Evolutionary conservation across 2,329 filamentous ascomycete genomes (phyloP).

Genomic region (Stagonosporopsis rhizophila): DNA sequence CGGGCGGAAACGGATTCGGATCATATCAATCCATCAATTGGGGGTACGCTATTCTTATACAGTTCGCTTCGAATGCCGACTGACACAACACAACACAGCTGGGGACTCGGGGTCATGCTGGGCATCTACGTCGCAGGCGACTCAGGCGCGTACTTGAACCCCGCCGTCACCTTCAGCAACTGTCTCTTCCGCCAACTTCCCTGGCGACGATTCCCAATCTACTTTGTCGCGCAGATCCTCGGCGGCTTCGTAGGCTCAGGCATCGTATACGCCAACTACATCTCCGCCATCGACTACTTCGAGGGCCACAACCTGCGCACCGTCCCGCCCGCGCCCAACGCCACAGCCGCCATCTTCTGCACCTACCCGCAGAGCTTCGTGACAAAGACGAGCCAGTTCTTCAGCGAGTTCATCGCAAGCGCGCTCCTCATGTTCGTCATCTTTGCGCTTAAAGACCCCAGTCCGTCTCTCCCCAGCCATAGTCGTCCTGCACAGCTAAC

Average conservation of each 20-base stretch:
- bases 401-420: conserved; percentile 74
- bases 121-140: conserved; percentile 70
- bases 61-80: background rate
- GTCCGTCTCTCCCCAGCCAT: conserved; percentile 17
- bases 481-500: background rate
- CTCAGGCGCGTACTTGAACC: conserved; percentile 69
- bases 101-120: conserved; percentile 50
- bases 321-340: conserved; percentile 62
- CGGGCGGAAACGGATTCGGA: conserved; percentile 53
- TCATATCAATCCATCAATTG: conserved; percentile 53
- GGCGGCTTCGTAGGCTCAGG: conserved; percentile 68
- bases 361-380: conserved; percentile 74
- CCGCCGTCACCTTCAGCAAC: conserved; percentile 73
- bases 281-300: conserved; percentile 67
- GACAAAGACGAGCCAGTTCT: conserved; percentile 71
- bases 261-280: conserved; percentile 54
- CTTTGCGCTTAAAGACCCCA: conserved; percentile 68
- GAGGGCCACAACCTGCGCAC: conserved; percentile 70
- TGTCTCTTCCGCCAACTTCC: conserved; percentile 73
- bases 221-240: conserved; percentile 69
- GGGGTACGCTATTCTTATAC: conserved; percentile 38
- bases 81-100: conserved; percentile 28
- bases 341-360: conserved; percentile 75
- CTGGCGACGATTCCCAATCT: conserved; percentile 74
- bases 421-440: conserved; percentile 74